phyloP scores from a whole-genome alignment of 1,284 basidiomycete species.

The Trametes pubescens region DNA sequence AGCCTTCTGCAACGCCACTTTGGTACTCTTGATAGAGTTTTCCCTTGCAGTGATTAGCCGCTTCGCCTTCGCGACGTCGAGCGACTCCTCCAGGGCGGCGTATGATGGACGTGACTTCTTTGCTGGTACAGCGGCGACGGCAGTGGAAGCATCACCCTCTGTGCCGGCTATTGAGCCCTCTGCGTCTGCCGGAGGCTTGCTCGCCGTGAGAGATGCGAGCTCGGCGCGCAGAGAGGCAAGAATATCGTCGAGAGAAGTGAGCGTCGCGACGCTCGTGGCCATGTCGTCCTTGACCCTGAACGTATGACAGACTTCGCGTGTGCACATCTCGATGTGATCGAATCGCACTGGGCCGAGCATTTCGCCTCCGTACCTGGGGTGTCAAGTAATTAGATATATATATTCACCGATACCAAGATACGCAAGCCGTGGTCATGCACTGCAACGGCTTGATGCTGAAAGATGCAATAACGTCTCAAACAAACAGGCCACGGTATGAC shows the following conservation, averaged over 20 bases:
- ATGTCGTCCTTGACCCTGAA: constrained; percentile 75
- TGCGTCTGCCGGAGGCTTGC: no score
- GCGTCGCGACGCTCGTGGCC: constrained; percentile 61
- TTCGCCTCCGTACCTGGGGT: constrained; percentile 78
- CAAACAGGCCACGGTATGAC: no score
- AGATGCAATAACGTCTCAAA: no score
- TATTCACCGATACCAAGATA: no score
- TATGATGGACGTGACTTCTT: constrained; percentile 48
- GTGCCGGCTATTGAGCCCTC: background rate
- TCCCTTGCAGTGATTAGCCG: constrained; percentile 57
- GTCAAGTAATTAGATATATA: background rate
- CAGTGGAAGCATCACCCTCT: background rate
- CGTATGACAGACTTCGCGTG: constrained; percentile 72
- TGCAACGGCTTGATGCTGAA: no score
- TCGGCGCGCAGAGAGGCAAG: constrained; percentile 63
- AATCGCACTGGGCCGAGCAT: constrained; percentile 78
- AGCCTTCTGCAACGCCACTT: constrained; percentile 36
- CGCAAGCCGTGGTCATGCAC: no score
- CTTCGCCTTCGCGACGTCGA: constrained; percentile 55
- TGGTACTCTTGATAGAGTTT: constrained; percentile 49
- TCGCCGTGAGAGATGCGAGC: constrained; percentile 43
- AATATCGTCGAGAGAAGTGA: constrained; percentile 69
- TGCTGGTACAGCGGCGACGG: constrained; percentile 7
- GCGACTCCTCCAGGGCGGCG: constrained; percentile 44
- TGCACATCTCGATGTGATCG: constrained; percentile 78